phyloP scores from a whole-genome alignment of 108 stramenopile genomes.

The Aurantiochytrium sp. region DNA sequence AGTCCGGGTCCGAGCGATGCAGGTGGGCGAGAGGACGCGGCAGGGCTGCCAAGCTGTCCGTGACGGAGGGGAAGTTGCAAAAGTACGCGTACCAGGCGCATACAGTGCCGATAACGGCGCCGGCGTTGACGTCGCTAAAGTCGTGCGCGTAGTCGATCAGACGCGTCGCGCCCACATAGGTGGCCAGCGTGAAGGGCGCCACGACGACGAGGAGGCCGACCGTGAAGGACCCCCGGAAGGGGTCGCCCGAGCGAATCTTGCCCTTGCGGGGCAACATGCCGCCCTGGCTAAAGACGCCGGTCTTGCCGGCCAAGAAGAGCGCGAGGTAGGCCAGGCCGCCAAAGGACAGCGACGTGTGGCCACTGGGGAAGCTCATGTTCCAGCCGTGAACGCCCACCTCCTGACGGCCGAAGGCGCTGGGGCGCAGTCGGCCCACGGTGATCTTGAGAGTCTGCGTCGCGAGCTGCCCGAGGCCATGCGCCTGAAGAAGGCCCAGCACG shows the following conservation, averaged over 20 bases:
- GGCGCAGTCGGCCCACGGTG: not conserved
- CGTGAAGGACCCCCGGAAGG: not conserved
- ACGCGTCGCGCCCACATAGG: not conserved
- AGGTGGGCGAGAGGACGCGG: not conserved
- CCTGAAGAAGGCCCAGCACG: not conserved
- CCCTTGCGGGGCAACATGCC: not conserved
- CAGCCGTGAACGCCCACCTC: not conserved
- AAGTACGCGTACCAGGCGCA: not conserved
- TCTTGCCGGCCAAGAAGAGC: not conserved
- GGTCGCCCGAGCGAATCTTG: not conserved
- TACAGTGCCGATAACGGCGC: not conserved
- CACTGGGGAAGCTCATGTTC: not conserved
- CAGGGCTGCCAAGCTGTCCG: not conserved
- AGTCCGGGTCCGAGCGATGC: not conserved
- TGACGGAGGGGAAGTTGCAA: not conserved
- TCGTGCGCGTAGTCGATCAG: slow-evolving; percentile 24
- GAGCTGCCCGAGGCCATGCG: not conserved
- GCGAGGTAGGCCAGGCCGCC: not conserved
- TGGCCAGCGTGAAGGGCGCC: not conserved
- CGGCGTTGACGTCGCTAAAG: not conserved
- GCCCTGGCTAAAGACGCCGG: not conserved
- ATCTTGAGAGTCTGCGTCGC: not conserved
- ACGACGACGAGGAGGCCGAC: not conserved
- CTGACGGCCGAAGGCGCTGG: slow-evolving; percentile 9
- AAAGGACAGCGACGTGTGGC: not conserved